Percentiles rank a stretch among this genome's conserved stretches.
Conservation (phyloP, 768 basidiomycete genomes). For the Boletus coccyginus region DNA sequence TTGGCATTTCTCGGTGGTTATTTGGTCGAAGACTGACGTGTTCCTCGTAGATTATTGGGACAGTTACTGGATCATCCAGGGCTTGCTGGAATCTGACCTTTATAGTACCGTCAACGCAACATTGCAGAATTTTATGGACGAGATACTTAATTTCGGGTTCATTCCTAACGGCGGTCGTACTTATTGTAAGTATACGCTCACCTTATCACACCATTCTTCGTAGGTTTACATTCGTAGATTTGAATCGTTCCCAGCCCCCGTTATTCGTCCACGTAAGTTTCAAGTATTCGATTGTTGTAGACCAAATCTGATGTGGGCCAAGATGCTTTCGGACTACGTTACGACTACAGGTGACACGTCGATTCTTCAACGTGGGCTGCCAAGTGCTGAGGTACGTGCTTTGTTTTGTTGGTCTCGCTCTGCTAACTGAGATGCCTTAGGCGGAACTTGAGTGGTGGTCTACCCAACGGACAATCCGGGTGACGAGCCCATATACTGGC, state of each 20-base stretch:
- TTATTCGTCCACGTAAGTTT: slow-evolving; percentile 71
- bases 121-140: slow-evolving; percentile 94
- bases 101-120: slow-evolving; percentile 71
- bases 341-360: slow-evolving; percentile 62
- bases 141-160: slow-evolving; percentile 80
- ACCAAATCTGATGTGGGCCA: background rate
- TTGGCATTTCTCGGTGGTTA: slow-evolving; percentile 34
- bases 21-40: background rate
- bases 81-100: slow-evolving; percentile 78
- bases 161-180: slow-evolving; percentile 93
- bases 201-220: background rate
- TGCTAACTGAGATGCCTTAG: slow-evolving; percentile 32
- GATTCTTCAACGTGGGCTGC: slow-evolving; percentile 80
- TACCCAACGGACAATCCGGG: slow-evolving; percentile 62
- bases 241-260: slow-evolving; percentile 92
- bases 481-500: slow-evolving; percentile 71
- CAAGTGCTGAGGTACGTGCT: slow-evolving; percentile 66
- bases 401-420: background rate
- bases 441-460: slow-evolving; percentile 84
- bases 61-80: slow-evolving; percentile 87
- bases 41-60: slow-evolving; percentile 49
- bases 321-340: slow-evolving; percentile 93
- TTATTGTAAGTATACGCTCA: slow-evolving; percentile 55
- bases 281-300: background rate
- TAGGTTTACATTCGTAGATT: slow-evolving; percentile 42